Base-by-base conservation (phyloP, 352 stramenopile species). In the Phytophthora megakarya region DNA sequence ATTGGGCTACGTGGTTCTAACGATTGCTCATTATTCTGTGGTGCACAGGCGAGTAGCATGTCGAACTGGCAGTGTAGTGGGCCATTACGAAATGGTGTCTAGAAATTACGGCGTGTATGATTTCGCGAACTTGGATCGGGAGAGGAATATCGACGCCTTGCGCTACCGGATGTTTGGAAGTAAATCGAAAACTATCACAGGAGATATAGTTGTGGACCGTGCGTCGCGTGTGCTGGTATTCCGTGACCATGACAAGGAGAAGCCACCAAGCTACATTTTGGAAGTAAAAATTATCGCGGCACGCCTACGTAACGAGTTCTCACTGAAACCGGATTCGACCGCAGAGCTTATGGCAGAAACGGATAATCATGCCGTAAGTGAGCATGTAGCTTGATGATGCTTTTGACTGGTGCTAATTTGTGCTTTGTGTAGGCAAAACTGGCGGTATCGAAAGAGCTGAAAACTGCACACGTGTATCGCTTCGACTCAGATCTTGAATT, bases 261-360 rank as follows among this genome's bases (percentile, higher is more conserved):
- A 65, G 7, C 64, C 77, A 15, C 81, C 85, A 12, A 81, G 74
- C 26, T 96, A 89, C 54, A 80, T 91, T 12, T 57, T 96, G 11
- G 87, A 96, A 66, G 86, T 96, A 4, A 93, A 94, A 40, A 75
- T 96, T 19, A 77, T 94, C n/a, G 84, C 87, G 5, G 84, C 81
- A 9, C 82, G 86, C 19, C 70, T 93, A 56, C 67, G 75, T 19
- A 76, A 85, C 26, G 81, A 91, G 44, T 74, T 93, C 13, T 80
- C 71, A 3, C 57, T 89, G 33, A 81, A 84, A 39, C 71, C 83
- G 16, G 79, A 89, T 26, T 78, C 79, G 8, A 77, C 71, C 3
- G 81, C 84, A 2, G 81, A 92, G 52, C 72, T 92, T 35, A 48
- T 89, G 22, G 64, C 78, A 8, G 73, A 87, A 51, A 91, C 83